Base-by-base conservation (phyloP, 129 eudicot genomes). In the Glebionis coronaria region DNA sequence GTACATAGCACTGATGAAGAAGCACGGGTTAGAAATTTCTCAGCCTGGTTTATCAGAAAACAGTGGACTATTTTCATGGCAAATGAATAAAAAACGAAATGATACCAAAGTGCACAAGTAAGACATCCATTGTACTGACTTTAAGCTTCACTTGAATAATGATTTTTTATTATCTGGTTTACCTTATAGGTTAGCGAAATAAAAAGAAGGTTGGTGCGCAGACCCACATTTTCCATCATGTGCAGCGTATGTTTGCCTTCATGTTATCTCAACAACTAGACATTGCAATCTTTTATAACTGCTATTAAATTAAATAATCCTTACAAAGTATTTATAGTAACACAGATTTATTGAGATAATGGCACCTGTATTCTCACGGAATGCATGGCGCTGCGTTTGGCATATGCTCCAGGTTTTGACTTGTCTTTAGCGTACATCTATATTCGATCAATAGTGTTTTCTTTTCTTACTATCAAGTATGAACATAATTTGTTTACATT, bases 361-460 rank as follows among this genome's bases (percentile, higher is more conserved):
- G 95, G 97, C 97, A 44, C 97, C 97, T 7, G 95, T 90, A 18
- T 90, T 90, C 64, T 87, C 97, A 45, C n/a, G n/a, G 12, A 67
- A 61, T 45, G 95, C 97, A 78, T 90, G 97, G 97, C 97, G 97
- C 40, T 90, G 97, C 74, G 87, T 90, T 57, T 90, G 97, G 95
- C 1, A 77, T 84, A 75, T 90, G 90, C 71, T 90, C 70, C 97
- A 90, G 95, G 97, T 89, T 61, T 23, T 11, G 42, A 58, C 1
- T 2, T 27, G 4, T 10, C 9, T 9, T 56, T 1, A 5, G 38
- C 14, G 14, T 42, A 18, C 23, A 51, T 52, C 3, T 31, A 23
- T 23, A 23, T 23, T 0, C 25, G 29, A 14, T 9, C 47, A 65
- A 66, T 27, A 47, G 18, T 50, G 60, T 66, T 66, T 28, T 19